Conservation (phyloP, 768 basidiomycete genomes). For the Lentinula raphanica region DNA sequence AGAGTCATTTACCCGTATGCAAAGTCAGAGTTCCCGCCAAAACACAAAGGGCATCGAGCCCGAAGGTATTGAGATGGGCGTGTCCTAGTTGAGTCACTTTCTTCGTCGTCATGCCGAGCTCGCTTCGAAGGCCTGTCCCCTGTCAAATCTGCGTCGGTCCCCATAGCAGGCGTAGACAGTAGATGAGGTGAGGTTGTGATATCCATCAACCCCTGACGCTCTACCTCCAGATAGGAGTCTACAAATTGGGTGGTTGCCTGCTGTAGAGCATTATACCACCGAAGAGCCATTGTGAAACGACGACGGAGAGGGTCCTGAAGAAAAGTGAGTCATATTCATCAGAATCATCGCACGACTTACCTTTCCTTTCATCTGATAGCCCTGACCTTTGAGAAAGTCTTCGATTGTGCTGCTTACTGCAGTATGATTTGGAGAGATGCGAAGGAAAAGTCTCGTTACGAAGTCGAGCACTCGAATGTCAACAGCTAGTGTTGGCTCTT, state of each 20-base stretch:
- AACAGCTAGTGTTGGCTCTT: too few species aligned
- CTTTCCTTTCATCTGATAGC: too few species aligned
- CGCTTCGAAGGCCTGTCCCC: neutral
- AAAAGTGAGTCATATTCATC: neutral
- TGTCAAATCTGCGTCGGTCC: neutral
- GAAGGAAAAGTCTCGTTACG: too few species aligned
- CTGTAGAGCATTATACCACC: conserved; percentile 20
- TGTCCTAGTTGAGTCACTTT: too few species aligned
- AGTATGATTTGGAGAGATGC: too few species aligned
- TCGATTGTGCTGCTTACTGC: too few species aligned
- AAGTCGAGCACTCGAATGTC: too few species aligned
- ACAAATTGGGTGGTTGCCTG: too few species aligned
- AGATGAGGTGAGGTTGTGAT: neutral
- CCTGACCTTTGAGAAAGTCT: too few species aligned
- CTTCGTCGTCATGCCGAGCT: neutral
- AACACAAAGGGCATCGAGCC: conserved; percentile 21
- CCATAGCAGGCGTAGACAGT: neutral
- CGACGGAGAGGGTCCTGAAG: conserved; percentile 18
- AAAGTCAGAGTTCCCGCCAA: conserved; percentile 14
- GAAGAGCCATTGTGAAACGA: conserved; percentile 20
- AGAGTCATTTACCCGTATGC: neutral
- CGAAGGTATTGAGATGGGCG: conserved; percentile 18
- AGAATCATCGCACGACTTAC: conserved; percentile 10
- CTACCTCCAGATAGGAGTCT: too few species aligned
- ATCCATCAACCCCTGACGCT: neutral